Conservation (phyloP, 345 rosid species). For the Abelmoschus esculentus region DNA sequence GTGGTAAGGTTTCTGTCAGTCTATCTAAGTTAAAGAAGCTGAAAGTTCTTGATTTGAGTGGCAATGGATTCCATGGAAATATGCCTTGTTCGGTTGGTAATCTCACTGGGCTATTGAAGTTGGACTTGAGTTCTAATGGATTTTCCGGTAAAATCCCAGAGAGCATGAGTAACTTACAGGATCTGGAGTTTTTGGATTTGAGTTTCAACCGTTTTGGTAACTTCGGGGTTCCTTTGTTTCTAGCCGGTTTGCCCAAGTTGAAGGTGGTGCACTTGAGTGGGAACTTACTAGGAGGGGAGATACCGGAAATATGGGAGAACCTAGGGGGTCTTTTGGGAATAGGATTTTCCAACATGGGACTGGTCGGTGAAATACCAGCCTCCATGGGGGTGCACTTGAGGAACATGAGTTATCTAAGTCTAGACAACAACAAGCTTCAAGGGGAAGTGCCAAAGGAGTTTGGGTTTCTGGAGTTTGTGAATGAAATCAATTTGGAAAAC, state of each 20-base stretch:
- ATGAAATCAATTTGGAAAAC: constrained; percentile 62
- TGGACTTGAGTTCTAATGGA: constrained; percentile 46
- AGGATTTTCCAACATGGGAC: constrained; percentile 48
- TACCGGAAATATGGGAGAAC: constrained; percentile 54
- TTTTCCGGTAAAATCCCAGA: constrained; percentile 44
- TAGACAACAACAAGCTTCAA: constrained; percentile 52
- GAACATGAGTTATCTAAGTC: constrained; percentile 38
- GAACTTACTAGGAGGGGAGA: constrained; percentile 46
- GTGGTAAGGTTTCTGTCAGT: constrained; percentile 28
- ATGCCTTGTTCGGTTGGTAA: constrained; percentile 38
- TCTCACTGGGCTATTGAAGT: constrained; percentile 43
- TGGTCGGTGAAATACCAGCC: constrained; percentile 47
- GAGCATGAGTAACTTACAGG: constrained; percentile 30
- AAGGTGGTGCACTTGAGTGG: constrained; percentile 55
- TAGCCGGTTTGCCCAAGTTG: constrained; percentile 33
- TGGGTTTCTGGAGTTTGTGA: constrained; percentile 27
- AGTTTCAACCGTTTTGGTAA: constrained; percentile 50
- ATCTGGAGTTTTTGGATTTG: constrained; percentile 46
- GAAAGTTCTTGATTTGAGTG: constrained; percentile 46
- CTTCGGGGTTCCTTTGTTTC: constrained; percentile 44
- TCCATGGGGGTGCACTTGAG: constrained; percentile 41
- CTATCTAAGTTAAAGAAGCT: constrained; percentile 33
- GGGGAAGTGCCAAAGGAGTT: constrained; percentile 52
- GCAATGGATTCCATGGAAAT: constrained; percentile 36
- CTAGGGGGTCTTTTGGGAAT: constrained; percentile 42